Evolutionary conservation across 2,329 filamentous ascomycete genomes (phyloP), one percentile per base, ranked within the genome.

Genomic region (Xylariaceae sp.): DNA sequence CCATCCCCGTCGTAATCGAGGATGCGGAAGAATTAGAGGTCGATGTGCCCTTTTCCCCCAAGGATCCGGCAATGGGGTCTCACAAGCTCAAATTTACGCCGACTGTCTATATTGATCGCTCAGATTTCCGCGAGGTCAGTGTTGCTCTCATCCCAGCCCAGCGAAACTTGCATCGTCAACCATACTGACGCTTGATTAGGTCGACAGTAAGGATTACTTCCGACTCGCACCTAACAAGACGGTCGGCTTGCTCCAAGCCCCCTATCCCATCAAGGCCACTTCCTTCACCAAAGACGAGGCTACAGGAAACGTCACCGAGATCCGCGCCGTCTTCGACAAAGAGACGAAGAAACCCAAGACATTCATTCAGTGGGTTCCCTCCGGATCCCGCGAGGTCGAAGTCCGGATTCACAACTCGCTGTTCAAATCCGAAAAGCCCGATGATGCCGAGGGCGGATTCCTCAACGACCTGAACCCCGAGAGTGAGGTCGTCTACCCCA

Each of bases 331-430:
- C 26, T 85, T 85, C 52, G 86, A 89, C 58, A 87, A 87, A 56
- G 86, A 89, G 57, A 81, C 79, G 19, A 84, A 86, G 67, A 81
- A 84, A 64, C 83, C 87, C 42, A 92, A 95, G 74, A 85, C 90
- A 1, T 89, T 84, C 67, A 95, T 96, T 68, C 91, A 96, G 68
- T 96, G 92, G 92, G 88, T 96, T 4, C 83, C 85, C 4, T 82
- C 84, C 40, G 85, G 83, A 1, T 80, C 86, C 0, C 78, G 78
- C 11, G 83, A 84, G 61, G 85, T 86, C 9, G 87, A 91, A 70
- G 88, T 84, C 42, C 87, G 91, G 56, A 78, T 94, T 47, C 86
- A 94, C 74, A 88, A 90, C 68, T 77, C 84, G 2, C 80, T 97
- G 0, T 96, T 96, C 81, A 91, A 90, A 70, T 89, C 86, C 3